Base-by-base conservation (phyloP, 192 early-diverging fungal genomes). In the Chytriomyces sp. region DNA sequence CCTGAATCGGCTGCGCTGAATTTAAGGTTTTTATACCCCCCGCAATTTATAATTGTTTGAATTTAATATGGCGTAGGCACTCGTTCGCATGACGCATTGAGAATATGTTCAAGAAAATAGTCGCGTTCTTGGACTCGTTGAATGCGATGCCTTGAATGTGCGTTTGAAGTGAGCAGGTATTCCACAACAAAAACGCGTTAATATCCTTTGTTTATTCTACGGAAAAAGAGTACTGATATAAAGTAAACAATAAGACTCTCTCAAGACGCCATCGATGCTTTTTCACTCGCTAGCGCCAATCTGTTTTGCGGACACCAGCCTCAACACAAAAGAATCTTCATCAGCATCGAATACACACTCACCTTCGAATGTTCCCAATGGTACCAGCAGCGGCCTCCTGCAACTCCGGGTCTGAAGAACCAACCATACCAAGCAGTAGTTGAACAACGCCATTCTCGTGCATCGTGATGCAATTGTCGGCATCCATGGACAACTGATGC, bases 401-500 rank as follows among this genome's bases (percentile, higher is more conserved):
- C 26, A 91, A 72, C 11, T 77, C 85, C 3, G 82, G 75, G 62
- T 91, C 89, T 6, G 83, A 69, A 0, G 85, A 86, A 2, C 89
- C 89, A 5, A 91, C 89, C 89, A 91, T 91, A 2, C 89, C 89
- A 10, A 91, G 72, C 47, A 91, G 63, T 8, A 91, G 81, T 75
- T 91, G 88, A 13, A 91, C 89, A 11, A 91, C 89, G 13, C 89
- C 89, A 69, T 91, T 80, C 69, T 91, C 89, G 64, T 91, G 89
- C 89, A 91, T 91, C 1, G 89, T 90, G 16, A 91, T 88, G 79
- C 89, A 91, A 67, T 91, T 91, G 65, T 91, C 88, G 28, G 89
- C 88, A 80, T 91, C 89, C 89, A 89, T 90, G 11, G 87, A 89
- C n/a, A 91, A 79, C 77, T 91, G 89, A 77, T 90, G 89, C 79